A percentile compares a stretch with the other conserved stretches of the same genome.
Evolutionary conservation across 257 asterid species (phyloP).

Genomic region (Catharanthus roseus): DNA sequence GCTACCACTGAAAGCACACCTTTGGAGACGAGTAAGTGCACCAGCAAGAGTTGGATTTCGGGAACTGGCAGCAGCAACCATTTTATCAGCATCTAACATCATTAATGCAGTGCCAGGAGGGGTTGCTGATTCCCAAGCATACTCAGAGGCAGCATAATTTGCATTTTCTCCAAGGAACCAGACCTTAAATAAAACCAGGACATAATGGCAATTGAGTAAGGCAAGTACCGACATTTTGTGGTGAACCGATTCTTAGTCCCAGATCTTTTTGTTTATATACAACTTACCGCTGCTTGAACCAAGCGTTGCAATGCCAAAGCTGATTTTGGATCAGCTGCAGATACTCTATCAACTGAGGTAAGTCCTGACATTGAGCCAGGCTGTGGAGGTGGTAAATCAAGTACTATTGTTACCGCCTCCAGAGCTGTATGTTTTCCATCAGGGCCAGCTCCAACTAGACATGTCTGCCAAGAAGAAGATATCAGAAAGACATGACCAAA

Average conservation of each 20-base stretch:
- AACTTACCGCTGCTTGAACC: constrained; percentile 97
- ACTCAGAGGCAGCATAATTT: constrained; percentile 99
- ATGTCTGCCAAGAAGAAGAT: constrained; percentile 52
- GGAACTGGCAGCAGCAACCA: constrained; percentile 99
- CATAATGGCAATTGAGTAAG: constrained; percentile 15
- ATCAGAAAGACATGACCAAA: constrained; percentile 4
- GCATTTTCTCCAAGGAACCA: constrained; percentile 99
- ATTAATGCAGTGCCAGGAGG: constrained; percentile 99
- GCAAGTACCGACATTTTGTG: constrained; percentile 1
- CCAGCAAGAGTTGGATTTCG: constrained; percentile 98
- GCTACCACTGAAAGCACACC: constrained; percentile 98
- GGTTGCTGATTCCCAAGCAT: constrained; percentile 99
- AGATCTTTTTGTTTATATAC: constrained; percentile 12
- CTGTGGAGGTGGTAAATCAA: constrained; percentile 97
- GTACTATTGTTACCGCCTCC: constrained; percentile 97
- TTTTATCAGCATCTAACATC: constrained; percentile 99
- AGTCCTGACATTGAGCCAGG: constrained; percentile 77
- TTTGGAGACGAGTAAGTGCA: constrained; percentile 96
- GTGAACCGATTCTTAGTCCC: constrained; percentile 5
- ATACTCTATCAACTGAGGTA: constrained; percentile 80
- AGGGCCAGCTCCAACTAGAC: constrained; percentile 99
- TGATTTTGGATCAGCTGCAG: constrained; percentile 97
- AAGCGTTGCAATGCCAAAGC: constrained; percentile 94
- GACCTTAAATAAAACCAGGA: constrained; percentile 45
- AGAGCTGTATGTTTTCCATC: constrained; percentile 97